phyloP scores from a whole-genome alignment of 192 early-diverging fungal species.

The Coemansia sp. region DNA sequence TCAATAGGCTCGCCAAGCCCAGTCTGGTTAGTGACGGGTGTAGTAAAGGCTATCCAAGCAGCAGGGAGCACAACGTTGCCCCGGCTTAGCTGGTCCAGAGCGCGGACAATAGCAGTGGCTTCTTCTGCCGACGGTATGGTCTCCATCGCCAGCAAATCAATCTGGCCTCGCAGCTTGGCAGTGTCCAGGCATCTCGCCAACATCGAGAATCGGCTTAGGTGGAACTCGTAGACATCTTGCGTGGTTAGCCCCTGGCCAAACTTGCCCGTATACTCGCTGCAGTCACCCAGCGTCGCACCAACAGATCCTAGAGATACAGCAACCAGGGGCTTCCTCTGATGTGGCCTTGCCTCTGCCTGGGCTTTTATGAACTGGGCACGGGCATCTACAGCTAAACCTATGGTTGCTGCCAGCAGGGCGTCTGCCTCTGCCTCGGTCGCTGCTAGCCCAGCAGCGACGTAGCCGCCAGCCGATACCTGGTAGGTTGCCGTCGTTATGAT shows the following conservation, averaged over 20 bases:
- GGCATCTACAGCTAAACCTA: conserved; percentile 57
- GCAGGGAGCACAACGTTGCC: conserved; percentile 33
- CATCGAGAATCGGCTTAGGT: conserved; percentile 51
- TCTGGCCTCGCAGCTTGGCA: conserved; percentile 19
- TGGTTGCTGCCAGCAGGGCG: conserved; percentile 40
- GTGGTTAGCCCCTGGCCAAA: conserved; percentile 43
- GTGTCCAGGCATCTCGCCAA: conserved; percentile 24
- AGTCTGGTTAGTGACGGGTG: conserved; percentile 29
- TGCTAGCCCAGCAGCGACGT: conserved; percentile 41
- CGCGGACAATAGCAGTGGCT: conserved; percentile 52
- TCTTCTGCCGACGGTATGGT: conserved; percentile 67
- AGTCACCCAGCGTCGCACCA: conserved; percentile 65
- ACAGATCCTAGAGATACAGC: conserved; percentile 67
- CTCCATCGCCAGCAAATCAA: conserved; percentile 70
- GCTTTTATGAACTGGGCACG: conserved; percentile 31
- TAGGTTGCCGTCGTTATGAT: conserved; percentile 60
- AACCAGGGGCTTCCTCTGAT: conserved; percentile 30
- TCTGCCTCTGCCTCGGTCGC: conserved; percentile 25
- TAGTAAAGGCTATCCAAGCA: conserved; percentile 66
- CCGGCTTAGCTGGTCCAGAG: conserved; percentile 27
- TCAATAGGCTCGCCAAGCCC: conserved; percentile 58
- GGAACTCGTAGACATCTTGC: conserved; percentile 59
- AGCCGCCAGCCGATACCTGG: conserved; percentile 57
- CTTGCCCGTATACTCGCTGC: conserved; percentile 68
- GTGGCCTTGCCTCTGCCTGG: conserved; percentile 3